phyloP scores from a whole-genome alignment of 2,329 filamentous ascomycete species.

The Magnaporthiopsis incrustans region DNA sequence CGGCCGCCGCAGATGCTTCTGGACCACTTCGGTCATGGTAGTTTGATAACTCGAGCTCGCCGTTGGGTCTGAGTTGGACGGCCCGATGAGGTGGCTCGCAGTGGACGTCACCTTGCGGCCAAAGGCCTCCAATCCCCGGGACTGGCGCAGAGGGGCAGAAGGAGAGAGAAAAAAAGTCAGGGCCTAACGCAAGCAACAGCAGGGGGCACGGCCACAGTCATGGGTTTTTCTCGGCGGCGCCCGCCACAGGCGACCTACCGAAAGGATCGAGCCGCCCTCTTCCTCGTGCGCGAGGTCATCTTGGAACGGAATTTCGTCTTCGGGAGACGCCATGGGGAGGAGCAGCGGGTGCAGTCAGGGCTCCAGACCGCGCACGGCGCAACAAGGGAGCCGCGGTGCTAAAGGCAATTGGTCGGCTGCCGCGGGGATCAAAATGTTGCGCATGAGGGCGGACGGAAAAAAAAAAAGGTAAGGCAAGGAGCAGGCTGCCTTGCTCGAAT shows the following conservation, averaged over 20 bases:
- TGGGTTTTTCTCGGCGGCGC: background rate
- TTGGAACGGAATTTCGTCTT: conserved; percentile 36
- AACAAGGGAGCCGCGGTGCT: background rate
- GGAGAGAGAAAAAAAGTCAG: background rate
- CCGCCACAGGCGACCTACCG: conserved; percentile 17
- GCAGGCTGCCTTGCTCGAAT: background rate
- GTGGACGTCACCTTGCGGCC: conserved; percentile 91
- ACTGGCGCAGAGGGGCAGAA: conserved; percentile 37
- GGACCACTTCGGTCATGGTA: conserved; percentile 74
- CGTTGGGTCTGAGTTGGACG: conserved; percentile 44
- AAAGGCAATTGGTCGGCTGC: background rate
- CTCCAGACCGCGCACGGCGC: conserved; percentile 4
- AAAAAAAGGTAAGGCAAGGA: background rate
- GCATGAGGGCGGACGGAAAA: background rate
- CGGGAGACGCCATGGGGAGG: conserved; percentile 19
- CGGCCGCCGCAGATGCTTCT: conserved; percentile 79
- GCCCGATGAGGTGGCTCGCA: conserved; percentile 79
- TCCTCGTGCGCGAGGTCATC: conserved; percentile 37
- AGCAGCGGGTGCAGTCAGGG: conserved; percentile 2
- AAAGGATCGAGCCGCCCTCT: conserved; percentile 38
- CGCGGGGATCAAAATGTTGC: background rate
- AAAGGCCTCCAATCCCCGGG: conserved; percentile 84
- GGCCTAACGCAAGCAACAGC: background rate
- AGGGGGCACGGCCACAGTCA: background rate
- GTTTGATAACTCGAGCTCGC: conserved; percentile 65